phyloP scores from a whole-genome alignment of 2,329 filamentous ascomycete species.

The Penicillium sclerotiorum region DNA sequence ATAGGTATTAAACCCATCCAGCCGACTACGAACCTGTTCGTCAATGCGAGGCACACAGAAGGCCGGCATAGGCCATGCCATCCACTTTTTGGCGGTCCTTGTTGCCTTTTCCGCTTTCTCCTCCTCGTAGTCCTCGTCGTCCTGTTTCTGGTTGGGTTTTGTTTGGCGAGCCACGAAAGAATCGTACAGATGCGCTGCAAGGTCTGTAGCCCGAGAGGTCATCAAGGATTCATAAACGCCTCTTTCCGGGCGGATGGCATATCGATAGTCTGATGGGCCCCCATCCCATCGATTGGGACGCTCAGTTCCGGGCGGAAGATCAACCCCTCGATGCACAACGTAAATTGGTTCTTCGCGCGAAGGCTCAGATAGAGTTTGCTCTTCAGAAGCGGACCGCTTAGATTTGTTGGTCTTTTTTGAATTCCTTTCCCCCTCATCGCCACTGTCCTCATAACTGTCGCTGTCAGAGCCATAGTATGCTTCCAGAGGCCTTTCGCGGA shows the following conservation, averaged over 20 bases:
- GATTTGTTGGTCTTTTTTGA: neutral
- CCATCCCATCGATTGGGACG: conserved; percentile 66
- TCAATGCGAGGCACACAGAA: conserved; percentile 62
- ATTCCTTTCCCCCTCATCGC: conserved; percentile 10
- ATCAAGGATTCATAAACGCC: conserved; percentile 66
- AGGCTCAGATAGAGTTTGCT: neutral
- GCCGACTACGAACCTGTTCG: conserved; percentile 54
- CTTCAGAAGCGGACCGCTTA: neutral
- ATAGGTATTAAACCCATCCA: conserved; percentile 57
- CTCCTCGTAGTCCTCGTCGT: conserved; percentile 12
- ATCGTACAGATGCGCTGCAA: conserved; percentile 79
- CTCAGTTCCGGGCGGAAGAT: conserved; percentile 17
- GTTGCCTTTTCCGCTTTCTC: conserved; percentile 45
- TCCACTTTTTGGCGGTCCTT: conserved; percentile 70
- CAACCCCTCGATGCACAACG: conserved; percentile 23
- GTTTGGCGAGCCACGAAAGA: conserved; percentile 68
- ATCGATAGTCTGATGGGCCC: conserved; percentile 69
- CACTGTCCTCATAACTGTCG: conserved; percentile 26
- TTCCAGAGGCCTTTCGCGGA: conserved; percentile 23
- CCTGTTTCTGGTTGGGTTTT: conserved; percentile 32
- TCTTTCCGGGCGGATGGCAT: conserved; percentile 88
- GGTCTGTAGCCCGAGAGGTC: conserved; percentile 64
- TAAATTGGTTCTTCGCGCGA: conserved; percentile 11
- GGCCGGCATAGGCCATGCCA: conserved; percentile 77
- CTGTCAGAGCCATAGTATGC: conserved; percentile 28